Conservation (phyloP, 192 early-diverging fungal species). For the Neocallimastix lanati region DNA sequence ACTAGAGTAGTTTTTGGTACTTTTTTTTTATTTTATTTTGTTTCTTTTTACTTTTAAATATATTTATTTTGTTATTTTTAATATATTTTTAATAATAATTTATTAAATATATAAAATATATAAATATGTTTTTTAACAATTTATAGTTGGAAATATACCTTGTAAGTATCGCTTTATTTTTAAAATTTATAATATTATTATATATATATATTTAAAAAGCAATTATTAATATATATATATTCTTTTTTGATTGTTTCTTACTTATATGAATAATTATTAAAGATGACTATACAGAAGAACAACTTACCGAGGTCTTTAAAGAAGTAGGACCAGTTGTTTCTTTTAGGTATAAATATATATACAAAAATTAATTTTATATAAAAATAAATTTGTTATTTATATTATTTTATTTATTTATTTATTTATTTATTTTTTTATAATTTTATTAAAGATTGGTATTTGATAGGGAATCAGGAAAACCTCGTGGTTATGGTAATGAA, state of each 20-base stretch:
- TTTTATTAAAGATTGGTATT: slow-evolving; percentile 80
- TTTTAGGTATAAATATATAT: slow-evolving; percentile 38
- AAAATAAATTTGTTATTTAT: too few species aligned
- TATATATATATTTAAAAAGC: too few species aligned
- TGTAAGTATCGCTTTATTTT: too few species aligned
- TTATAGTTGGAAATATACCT: neutral
- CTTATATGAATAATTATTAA: neutral
- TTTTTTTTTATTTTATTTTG: neutral
- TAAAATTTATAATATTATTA: too few species aligned
- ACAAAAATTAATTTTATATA: too few species aligned
- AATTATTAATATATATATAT: too few species aligned
- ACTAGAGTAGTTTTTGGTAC: neutral
- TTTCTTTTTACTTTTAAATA: too few species aligned
- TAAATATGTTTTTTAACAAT: neutral
- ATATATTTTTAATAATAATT: too few species aligned
- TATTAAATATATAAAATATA: too few species aligned
- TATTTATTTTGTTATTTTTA: neutral
- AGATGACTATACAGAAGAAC: slow-evolving; percentile 77
- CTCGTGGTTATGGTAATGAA: slow-evolving; percentile 93
- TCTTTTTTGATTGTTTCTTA: too few species aligned
- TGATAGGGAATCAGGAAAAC: slow-evolving; percentile 67
- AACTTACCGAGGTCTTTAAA: slow-evolving; percentile 77
- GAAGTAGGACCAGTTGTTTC: slow-evolving; percentile 73
- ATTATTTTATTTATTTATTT: too few species aligned
- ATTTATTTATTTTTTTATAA: too few species aligned